Evolutionary conservation across 768 basidiomycete species (phyloP).

Genomic region (Amanita molliuscula): DNA sequence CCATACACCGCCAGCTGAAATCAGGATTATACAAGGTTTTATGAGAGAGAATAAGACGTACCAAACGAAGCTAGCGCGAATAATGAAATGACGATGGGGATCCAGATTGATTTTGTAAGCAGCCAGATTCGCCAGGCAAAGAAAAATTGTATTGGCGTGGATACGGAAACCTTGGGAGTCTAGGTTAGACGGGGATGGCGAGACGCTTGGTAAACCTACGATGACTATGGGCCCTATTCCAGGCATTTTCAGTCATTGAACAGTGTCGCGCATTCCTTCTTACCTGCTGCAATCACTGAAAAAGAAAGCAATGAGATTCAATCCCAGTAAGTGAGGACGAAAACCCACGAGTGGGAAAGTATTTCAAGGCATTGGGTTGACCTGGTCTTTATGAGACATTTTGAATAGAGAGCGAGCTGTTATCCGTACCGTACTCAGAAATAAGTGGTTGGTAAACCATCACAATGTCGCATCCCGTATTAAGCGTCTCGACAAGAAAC

Average conservation of each 20-base stretch:
- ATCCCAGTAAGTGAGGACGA: neutral
- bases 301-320: slow-evolving; percentile 10
- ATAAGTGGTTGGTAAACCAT: slow-evolving; percentile 40
- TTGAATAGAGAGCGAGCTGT: neutral
- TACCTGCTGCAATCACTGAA: slow-evolving; percentile 19
- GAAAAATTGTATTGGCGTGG: slow-evolving; percentile 38
- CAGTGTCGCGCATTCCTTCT: neutral
- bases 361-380: slow-evolving; percentile 19
- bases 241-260: neutral
- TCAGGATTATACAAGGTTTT: neutral
- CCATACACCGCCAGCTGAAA: slow-evolving; percentile 32
- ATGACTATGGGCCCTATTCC: slow-evolving; percentile 22
- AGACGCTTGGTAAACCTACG: slow-evolving; percentile 12
- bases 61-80: slow-evolving; percentile 27
- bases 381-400: slow-evolving; percentile 12
- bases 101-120: slow-evolving; percentile 26
- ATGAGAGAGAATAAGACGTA: slow-evolving; percentile 9
- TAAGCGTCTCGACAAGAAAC: slow-evolving; percentile 31
- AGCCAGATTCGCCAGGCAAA: slow-evolving; percentile 32
- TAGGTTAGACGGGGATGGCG: neutral
- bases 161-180: slow-evolving; percentile 25
- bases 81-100: slow-evolving; percentile 20
- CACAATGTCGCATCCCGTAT: slow-evolving; percentile 32
- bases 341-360: slow-evolving; percentile 23
- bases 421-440: slow-evolving; percentile 23